phyloP scores from a whole-genome alignment of 2,329 filamentous ascomycete species.

The Cercospora citrullina region DNA sequence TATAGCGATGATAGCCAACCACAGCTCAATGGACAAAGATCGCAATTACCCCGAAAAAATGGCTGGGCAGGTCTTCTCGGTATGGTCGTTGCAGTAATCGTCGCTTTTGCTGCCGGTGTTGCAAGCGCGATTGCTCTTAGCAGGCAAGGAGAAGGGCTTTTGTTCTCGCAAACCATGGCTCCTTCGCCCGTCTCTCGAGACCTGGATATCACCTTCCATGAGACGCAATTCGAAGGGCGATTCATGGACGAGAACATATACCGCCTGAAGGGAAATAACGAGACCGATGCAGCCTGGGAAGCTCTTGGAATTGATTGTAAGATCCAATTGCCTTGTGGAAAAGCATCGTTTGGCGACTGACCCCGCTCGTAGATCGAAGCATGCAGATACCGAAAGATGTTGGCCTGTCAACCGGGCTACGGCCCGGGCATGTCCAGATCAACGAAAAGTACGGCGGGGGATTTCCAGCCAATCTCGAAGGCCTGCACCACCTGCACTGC shows the following conservation, averaged over 20 bases:
- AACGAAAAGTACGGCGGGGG: conserved; percentile 58
- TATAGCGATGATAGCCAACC: conserved; percentile 20
- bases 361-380: conserved; percentile 9
- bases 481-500: conserved; percentile 60
- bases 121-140: conserved; percentile 14
- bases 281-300: conserved; percentile 60
- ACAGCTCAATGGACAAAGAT: not conserved
- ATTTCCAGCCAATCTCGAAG: conserved; percentile 60
- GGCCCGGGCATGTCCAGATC: conserved; percentile 57
- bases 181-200: conserved; percentile 25
- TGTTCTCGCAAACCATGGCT: not conserved
- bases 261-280: conserved; percentile 45
- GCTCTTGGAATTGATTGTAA: conserved; percentile 52
- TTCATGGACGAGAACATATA: conserved; percentile 58
- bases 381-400: conserved; percentile 19
- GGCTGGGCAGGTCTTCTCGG: conserved; percentile 17
- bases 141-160: not conserved
- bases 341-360: conserved; percentile 27
- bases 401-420: conserved; percentile 48
- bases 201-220: conserved; percentile 22
- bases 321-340: conserved; percentile 39
- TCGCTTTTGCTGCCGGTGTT: conserved; percentile 20
- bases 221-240: conserved; percentile 55
- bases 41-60: conserved; percentile 9
- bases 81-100: conserved; percentile 17